Conservation (phyloP, 495 filamentous ascomycete species). For the Pyronema omphalodes region DNA sequence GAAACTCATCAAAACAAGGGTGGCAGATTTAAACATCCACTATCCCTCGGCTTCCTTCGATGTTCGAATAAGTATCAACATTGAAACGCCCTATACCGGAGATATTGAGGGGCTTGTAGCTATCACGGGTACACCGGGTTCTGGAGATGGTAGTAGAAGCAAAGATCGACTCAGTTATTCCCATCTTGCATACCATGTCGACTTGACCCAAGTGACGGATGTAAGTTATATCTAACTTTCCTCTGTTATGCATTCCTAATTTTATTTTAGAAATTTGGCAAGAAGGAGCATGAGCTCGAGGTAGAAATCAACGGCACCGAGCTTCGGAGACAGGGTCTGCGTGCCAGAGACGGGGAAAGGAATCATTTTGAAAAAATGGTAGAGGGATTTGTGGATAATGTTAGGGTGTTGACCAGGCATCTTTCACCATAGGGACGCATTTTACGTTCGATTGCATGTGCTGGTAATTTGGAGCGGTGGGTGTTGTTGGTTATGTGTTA, state of each 20-base stretch:
- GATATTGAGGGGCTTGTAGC: constrained; percentile 37
- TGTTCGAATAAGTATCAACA: constrained; percentile 72
- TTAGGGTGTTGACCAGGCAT: constrained; percentile 35
- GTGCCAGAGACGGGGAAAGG: constrained; percentile 36
- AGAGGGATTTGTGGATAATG: constrained; percentile 70
- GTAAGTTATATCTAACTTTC: constrained; percentile 30
- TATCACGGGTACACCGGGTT: constrained; percentile 11
- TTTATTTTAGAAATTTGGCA: constrained; percentile 28
- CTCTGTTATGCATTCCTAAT: background rate
- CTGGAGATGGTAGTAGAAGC: constrained; percentile 36
- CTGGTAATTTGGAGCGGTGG: background rate
- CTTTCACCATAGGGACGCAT: background rate
- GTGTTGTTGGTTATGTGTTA: background rate
- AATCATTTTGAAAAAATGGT: constrained; percentile 58
- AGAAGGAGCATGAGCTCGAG: constrained; percentile 78
- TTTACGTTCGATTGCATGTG: background rate
- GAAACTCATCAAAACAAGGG: constrained; percentile 71
- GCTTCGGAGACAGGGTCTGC: constrained; percentile 49
- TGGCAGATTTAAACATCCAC: constrained; percentile 69
- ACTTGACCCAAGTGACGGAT: constrained; percentile 71
- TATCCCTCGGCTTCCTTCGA: constrained; percentile 56
- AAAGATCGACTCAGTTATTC: constrained; percentile 83
- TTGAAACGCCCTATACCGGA: constrained; percentile 75
- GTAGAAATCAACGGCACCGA: constrained; percentile 55
- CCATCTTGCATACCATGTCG: constrained; percentile 68